These are phyloP conservation scores for Pseudocercospora eumusae DNA, from an alignment of 2,329 filamentous ascomycete genomes.

Conservation along the genomic window DNA sequence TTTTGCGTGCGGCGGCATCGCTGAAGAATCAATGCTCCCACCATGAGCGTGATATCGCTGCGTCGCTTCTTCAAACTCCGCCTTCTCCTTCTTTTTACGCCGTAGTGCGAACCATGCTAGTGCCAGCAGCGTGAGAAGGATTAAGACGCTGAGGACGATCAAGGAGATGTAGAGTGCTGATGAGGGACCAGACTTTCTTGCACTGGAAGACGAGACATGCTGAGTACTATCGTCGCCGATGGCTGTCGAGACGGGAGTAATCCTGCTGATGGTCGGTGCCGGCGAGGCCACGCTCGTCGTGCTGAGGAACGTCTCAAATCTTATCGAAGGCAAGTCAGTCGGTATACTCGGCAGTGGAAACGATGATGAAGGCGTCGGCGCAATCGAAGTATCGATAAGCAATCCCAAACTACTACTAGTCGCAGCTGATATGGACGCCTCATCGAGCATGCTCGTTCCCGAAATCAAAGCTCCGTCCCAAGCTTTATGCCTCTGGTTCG, in stretches of 20 bases:
- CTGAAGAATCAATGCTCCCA: background rate
- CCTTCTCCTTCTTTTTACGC: conserved; percentile 6
- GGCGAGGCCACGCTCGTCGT: background rate
- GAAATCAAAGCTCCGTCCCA: conserved; percentile 6
- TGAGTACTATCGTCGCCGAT: background rate
- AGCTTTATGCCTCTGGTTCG: background rate
- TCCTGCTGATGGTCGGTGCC: background rate
- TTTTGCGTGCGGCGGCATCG: background rate
- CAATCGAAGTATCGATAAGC: background rate
- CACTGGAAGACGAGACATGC: background rate
- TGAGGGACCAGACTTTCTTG: conserved; percentile 1
- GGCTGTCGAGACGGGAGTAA: background rate
- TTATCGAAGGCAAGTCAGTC: background rate
- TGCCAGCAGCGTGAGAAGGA: conserved; percentile 11
- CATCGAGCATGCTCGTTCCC: conserved; percentile 9
- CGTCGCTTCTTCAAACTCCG: conserved; percentile 3
- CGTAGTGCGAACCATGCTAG: conserved; percentile 15
- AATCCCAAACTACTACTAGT: background rate
- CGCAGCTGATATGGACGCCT: background rate
- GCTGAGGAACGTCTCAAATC: background rate
- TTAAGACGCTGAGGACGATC: conserved; percentile 17
- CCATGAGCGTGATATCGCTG: background rate
- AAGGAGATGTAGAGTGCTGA: conserved; percentile 14
- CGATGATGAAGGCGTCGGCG: background rate
- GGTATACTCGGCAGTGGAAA: background rate